phyloP scores from a whole-genome alignment of 1,139 yeast species.

The Groenewaldozyma sp. region DNA sequence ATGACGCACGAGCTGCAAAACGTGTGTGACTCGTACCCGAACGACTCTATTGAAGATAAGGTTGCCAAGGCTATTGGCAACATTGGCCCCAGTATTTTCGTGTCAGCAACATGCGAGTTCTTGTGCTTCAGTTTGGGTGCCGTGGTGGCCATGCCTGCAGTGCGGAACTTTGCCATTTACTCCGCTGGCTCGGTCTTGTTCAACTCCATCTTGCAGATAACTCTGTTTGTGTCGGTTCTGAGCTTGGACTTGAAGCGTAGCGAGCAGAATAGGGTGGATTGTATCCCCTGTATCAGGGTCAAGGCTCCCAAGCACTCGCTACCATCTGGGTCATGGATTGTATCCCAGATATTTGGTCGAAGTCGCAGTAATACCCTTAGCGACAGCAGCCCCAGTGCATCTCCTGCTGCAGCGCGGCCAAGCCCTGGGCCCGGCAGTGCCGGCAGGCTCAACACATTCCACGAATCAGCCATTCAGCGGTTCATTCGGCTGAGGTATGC shows the following conservation, averaged over 20 bases:
- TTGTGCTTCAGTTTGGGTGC: constrained; percentile 74
- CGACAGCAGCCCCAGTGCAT: background rate
- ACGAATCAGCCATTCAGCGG: constrained; percentile 30
- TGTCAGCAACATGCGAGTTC: constrained; percentile 69
- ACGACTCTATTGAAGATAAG: constrained; percentile 42
- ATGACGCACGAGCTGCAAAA: constrained; percentile 68
- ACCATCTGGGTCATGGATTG: constrained; percentile 20
- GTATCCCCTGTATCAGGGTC: constrained; percentile 31
- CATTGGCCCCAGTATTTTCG: constrained; percentile 80
- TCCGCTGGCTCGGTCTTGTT: constrained; percentile 79
- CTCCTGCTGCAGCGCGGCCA: background rate
- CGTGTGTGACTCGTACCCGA: constrained; percentile 39
- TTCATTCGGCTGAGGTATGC: constrained; percentile 41
- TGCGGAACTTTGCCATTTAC: constrained; percentile 80
- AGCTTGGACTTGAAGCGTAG: constrained; percentile 57
- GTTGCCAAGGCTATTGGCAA: constrained; percentile 56
- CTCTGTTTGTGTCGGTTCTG: constrained; percentile 68
- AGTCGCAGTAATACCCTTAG: background rate
- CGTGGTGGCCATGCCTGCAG: constrained; percentile 89
- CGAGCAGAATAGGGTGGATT: constrained; percentile 52
- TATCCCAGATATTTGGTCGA: constrained; percentile 12
- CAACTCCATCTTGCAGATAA: constrained; percentile 70
- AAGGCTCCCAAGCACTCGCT: constrained; percentile 13
- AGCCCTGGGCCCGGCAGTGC: too few relatives aligned
- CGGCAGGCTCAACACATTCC: constrained; percentile 2